A percentile compares a stretch with the other conserved stretches of the same genome.
phyloP scores from a whole-genome alignment of 495 filamentous ascomycete species.

The Ascobolus immersus region DNA sequence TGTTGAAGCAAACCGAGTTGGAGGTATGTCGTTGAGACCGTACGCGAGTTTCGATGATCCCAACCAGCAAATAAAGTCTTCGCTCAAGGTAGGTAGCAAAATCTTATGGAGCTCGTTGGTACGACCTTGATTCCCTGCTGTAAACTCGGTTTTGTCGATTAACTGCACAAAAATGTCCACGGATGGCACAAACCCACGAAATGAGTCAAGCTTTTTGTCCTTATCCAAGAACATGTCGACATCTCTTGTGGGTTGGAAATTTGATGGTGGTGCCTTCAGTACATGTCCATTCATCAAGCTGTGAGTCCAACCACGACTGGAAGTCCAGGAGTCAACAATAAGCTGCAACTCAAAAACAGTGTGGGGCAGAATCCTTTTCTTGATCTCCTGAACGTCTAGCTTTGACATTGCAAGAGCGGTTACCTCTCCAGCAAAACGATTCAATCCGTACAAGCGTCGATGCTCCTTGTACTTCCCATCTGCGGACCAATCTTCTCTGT shows the following conservation, averaged over 20 bases:
- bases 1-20: constrained; percentile 21
- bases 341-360: constrained; percentile 25
- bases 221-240: constrained; percentile 22
- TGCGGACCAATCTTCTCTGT: constrained; percentile 18
- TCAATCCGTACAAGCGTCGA: constrained; percentile 19
- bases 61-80: constrained; percentile 20
- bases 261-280: constrained; percentile 11
- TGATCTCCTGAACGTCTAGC: constrained; percentile 16
- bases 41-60: constrained; percentile 21
- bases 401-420: constrained; percentile 22
- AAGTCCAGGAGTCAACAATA: constrained; percentile 22
- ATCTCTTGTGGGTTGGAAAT: constrained; percentile 20
- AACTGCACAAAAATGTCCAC: constrained; percentile 14
- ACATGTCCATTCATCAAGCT: constrained; percentile 16
- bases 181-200: constrained; percentile 8
- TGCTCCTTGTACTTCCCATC: constrained; percentile 13
- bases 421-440: constrained; percentile 19
- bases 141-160: too few relatives aligned
- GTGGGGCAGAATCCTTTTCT: constrained; percentile 20
- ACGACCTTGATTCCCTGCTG: constrained; percentile 14
- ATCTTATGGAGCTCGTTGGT: constrained; percentile 4
- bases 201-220: constrained; percentile 10
- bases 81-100: constrained; percentile 10
- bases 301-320: constrained; percentile 20
- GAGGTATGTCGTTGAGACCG: constrained; percentile 17